Conservation (phyloP, 306 rosid genomes). For the Hylodesmum podocarpum region DNA sequence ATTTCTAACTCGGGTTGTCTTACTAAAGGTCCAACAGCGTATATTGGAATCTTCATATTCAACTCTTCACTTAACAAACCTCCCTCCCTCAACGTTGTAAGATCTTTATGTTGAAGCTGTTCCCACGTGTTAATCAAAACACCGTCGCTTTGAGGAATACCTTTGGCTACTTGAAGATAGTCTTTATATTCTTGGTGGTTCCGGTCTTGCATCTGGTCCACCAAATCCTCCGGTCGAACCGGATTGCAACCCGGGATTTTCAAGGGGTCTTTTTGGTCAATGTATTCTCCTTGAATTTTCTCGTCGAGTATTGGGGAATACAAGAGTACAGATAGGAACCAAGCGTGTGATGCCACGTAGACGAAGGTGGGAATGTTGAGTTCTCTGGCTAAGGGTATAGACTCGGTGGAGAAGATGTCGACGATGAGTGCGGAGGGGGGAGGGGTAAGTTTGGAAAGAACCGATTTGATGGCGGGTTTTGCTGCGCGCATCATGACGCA, state of each 20-base stretch:
- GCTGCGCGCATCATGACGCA: constrained; percentile 38
- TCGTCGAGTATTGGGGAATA: constrained; percentile 26
- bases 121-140: constrained; percentile 31
- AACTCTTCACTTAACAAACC: background rate
- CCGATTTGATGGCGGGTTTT: background rate
- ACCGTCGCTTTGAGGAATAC: background rate
- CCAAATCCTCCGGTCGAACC: constrained; percentile 31
- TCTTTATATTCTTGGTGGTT: constrained; percentile 28
- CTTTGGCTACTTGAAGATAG: background rate
- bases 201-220: constrained; percentile 40
- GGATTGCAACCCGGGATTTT: constrained; percentile 42
- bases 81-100: background rate
- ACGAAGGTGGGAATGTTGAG: constrained; percentile 35
- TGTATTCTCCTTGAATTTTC: constrained; percentile 35
- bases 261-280: constrained; percentile 31
- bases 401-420: constrained; percentile 33
- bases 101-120: background rate
- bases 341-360: constrained; percentile 33
- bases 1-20: background rate
- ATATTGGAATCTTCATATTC: constrained; percentile 28
- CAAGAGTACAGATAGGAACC: constrained; percentile 7
- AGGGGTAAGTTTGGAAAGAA: background rate
- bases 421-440: constrained; percentile 37
- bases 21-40: constrained; percentile 56
- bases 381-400: constrained; percentile 35